Evolutionary conservation across 164 flowering plant genomes (phyloP).

Genomic region (Brasenia schreberi): DNA sequence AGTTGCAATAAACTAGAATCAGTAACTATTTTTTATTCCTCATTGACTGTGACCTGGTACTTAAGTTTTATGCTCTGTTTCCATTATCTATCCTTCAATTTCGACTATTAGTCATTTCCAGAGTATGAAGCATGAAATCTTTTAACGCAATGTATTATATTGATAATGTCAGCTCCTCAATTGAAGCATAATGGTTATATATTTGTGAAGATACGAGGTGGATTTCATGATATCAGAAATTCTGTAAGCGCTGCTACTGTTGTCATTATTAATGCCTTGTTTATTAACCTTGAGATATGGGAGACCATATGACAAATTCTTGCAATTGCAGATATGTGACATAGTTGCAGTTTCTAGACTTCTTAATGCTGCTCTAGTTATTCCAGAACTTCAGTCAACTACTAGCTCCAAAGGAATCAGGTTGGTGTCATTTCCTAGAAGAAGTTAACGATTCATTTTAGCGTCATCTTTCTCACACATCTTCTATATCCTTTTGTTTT

Average conservation of each 20-base stretch:
- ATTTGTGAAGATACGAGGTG: constrained; percentile 82
- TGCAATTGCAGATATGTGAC: constrained; percentile 62
- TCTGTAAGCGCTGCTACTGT: constrained; percentile 34
- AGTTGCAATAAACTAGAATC: no score
- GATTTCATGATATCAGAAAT: constrained; percentile 88
- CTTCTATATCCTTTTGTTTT: constrained; percentile 4
- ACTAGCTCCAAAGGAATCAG: constrained; percentile 97
- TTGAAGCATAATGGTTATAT: constrained; percentile 53
- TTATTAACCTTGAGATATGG: not conserved
- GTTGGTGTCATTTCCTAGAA: constrained; percentile 17
- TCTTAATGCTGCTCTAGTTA: constrained; percentile 82
- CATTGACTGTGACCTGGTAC: no score
- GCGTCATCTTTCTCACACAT: not conserved
- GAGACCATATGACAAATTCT: constrained; percentile 1
- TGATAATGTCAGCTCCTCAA: constrained; percentile 38
- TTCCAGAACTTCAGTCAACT: constrained; percentile 88
- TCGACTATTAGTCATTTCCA: not conserved
- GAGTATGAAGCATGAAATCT: not conserved
- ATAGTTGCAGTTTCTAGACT: constrained; percentile 76
- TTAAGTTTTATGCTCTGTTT: no score
- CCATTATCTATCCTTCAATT: no score
- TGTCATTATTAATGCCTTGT: not conserved
- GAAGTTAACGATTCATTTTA: not conserved
- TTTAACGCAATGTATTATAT: not conserved
- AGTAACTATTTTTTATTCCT: no score